Evolutionary conservation across 345 rosid genomes (phyloP), one percentile per base, ranked within the genome.

Genomic region (Psidium guajava): DNA sequence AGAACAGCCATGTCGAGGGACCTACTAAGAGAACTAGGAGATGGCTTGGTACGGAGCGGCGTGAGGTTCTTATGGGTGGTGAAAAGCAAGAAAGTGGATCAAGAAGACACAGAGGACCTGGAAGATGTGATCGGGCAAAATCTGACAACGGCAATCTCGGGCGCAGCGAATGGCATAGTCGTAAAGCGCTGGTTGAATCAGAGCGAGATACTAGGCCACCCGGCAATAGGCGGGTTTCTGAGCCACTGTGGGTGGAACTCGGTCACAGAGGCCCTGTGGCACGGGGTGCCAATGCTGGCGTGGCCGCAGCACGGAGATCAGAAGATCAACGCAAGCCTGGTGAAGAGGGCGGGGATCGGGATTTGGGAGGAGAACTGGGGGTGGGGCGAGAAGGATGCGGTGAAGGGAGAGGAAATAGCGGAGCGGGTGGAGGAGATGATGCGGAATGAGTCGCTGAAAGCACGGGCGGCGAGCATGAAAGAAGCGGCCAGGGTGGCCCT

Each of bases 251-350:
- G 57, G 55, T 80, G 81, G 91, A 7, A 92, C 54, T 92, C 92
- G 5, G 89, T 88, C 86, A 53, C 83, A n/a, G 94, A 93, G 87
- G 92, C 91, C 16, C 89, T 88, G 12, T 69, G 88, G 88, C 83
- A 64, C 28, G 93, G 93, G 13, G 89, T 90, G 28, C 87, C 84
- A 1, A 15, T 93, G 85, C 87, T 93, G 59, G 92, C 89, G 2
- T 91, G 93, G 93, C 92, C 93, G 1, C 86, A 83, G 21, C 49
- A 57, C 28, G 93, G 93, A 24, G 93, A 93, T 61, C 91, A 91
- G 84, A 89, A 85, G 85, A 53, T 89, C 53, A 92, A 89, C 81
- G 90, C 91, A 1, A 90, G 89, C 50, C 82, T 86, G 22, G 83
- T 89, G 82, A 88, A 85, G 69, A 77, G 44, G 54, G 51, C 83